Evolutionary conservation across 2,329 filamentous ascomycete species (phyloP).

Genomic region (Alternaria dauci): DNA sequence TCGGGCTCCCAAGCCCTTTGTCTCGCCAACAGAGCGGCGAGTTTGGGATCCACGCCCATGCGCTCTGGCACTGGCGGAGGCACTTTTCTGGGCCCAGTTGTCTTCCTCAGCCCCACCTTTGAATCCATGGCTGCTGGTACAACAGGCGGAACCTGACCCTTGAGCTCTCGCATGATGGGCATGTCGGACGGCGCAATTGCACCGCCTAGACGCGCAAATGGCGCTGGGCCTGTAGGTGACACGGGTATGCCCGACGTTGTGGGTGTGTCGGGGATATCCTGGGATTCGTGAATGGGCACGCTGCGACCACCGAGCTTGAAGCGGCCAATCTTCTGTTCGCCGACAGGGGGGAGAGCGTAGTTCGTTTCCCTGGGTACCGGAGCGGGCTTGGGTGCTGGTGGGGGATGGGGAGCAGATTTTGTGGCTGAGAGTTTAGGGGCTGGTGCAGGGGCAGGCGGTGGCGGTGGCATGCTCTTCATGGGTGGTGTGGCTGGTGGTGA

Average conservation of each 20-base stretch:
- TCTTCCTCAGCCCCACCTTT: constrained; percentile 5
- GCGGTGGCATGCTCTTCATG: constrained; percentile 2
- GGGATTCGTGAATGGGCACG: constrained; percentile 34
- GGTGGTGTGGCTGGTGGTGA: constrained; percentile 15
- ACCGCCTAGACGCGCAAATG: constrained; percentile 6
- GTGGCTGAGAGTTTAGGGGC: constrained; percentile 8
- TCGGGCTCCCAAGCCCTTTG: constrained; percentile 17
- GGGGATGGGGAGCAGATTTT: constrained; percentile 13
- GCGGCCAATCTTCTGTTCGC: constrained; percentile 30
- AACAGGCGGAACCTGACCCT: constrained; percentile 8
- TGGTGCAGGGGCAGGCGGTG: constrained; percentile 14
- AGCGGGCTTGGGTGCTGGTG: constrained; percentile 14
- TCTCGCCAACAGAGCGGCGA: constrained; percentile 19
- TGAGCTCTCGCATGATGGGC: constrained; percentile 18
- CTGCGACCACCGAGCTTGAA: constrained; percentile 32
- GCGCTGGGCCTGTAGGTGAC: constrained; percentile 15
- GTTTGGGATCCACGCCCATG: constrained; percentile 12
- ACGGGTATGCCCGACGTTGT: constrained; percentile 12
- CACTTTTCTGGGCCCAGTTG: background rate
- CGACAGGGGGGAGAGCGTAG: constrained; percentile 26
- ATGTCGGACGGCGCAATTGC: constrained; percentile 11
- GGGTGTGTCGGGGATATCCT: constrained; percentile 24
- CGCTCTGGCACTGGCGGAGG: constrained; percentile 14
- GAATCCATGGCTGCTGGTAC: constrained; percentile 7
- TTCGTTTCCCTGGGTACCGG: constrained; percentile 17